Conservation (phyloP, 345 rosid genomes). For the Euphorbia pulcherrima region DNA sequence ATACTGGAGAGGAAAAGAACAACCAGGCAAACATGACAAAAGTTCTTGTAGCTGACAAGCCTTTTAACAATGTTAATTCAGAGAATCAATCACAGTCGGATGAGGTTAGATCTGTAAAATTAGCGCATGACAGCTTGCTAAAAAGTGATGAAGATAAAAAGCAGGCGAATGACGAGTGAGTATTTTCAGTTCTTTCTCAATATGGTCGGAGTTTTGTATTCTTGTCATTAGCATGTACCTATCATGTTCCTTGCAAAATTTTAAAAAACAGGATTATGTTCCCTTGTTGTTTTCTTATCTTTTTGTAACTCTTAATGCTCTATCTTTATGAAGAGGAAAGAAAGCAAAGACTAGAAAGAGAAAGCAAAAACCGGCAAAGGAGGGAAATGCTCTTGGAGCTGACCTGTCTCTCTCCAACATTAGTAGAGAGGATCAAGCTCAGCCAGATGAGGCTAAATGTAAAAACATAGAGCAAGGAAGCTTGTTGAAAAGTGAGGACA, state of each 20-base stretch:
- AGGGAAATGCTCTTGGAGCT: background rate
- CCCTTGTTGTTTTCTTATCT: background rate
- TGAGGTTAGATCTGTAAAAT: conserved; percentile 2
- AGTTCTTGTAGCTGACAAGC: background rate
- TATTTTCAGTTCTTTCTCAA: background rate
- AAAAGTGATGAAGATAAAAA: background rate
- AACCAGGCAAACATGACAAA: background rate
- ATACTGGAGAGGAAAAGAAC: background rate
- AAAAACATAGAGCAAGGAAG: background rate
- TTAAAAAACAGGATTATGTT: background rate
- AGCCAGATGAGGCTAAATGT: background rate
- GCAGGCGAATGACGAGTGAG: conserved; percentile 14
- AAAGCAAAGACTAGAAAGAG: background rate
- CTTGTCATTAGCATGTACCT: background rate
- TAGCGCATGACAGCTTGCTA: background rate
- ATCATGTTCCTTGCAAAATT: background rate
- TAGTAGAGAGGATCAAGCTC: background rate
- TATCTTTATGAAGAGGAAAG: conserved; percentile 4
- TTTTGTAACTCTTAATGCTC: background rate
- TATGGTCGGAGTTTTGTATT: background rate
- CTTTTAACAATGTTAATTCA: background rate
- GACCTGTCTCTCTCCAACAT: background rate
- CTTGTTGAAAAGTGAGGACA: background rate
- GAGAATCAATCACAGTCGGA: conserved; percentile 2
- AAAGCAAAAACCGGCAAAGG: conserved; percentile 14